A percentile compares a stretch with the other conserved stretches of the same genome.
phyloP scores from a whole-genome alignment of 225 moss, liverwort and hornwort species.

The Marchantia paleacea region DNA sequence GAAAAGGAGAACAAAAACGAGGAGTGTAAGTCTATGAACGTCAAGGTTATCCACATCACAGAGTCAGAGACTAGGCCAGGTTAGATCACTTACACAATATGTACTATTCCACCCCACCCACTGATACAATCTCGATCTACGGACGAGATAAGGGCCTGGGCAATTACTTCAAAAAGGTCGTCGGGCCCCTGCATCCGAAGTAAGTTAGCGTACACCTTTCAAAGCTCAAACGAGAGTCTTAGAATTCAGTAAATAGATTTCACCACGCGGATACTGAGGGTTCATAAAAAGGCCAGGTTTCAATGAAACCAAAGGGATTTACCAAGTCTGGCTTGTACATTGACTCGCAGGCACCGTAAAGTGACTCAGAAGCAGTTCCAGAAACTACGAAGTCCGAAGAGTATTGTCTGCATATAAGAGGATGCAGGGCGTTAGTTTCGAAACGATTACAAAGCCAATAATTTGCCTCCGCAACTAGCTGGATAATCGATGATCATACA shows the following conservation, averaged over 20 bases:
- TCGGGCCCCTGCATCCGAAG: constrained; percentile 64
- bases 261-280: too few relatives aligned
- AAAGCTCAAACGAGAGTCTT: not conserved
- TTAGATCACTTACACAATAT: constrained; percentile 72
- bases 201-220: not conserved
- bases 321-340: constrained; percentile 99
- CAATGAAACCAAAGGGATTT: not conserved
- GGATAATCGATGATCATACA: not conserved
- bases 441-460: not conserved
- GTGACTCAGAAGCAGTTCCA: constrained; percentile 92
- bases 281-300: too few relatives aligned
- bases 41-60: not conserved
- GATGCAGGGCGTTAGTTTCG: not conserved
- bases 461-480: not conserved
- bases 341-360: constrained; percentile 99
- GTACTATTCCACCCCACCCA: constrained; percentile 96
- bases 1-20: not conserved
- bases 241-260: not conserved
- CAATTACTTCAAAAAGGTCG: constrained; percentile 88
- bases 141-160: constrained; percentile 85
- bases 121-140: constrained; percentile 97
- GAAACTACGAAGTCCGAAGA: constrained; percentile 92
- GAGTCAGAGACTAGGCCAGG: not conserved
- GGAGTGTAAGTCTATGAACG: not conserved
- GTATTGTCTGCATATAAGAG: constrained; percentile 55